Conservation (phyloP, 2,329 filamentous ascomycete genomes). For the Nigrospora oryzae region DNA sequence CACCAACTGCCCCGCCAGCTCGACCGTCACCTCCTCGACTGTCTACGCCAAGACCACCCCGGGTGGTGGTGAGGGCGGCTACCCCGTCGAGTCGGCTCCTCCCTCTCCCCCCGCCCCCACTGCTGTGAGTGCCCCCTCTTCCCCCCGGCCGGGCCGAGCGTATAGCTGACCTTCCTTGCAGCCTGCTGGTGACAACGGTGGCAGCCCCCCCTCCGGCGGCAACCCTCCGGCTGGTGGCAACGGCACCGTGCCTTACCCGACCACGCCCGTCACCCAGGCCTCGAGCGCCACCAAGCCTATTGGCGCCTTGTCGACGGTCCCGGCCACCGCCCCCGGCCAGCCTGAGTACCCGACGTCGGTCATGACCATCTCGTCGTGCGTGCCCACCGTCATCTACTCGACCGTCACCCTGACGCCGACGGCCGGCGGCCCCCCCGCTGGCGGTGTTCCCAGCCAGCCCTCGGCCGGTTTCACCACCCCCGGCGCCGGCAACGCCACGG, state of each 20-base stretch:
- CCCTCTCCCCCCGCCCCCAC: background rate
- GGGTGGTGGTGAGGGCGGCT: slow-evolving; percentile 2
- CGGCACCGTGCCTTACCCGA: slow-evolving; percentile 7
- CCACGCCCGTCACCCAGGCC: background rate
- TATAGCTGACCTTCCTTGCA: no score
- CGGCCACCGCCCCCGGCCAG: slow-evolving; percentile 4
- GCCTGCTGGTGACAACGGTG: background rate
- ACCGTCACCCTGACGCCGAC: slow-evolving; percentile 48
- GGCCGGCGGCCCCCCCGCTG: slow-evolving; percentile 33
- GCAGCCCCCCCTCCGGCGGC: slow-evolving; percentile 14
- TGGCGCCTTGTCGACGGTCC: background rate
- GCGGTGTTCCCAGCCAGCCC: slow-evolving; percentile 13
- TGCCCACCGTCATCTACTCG: slow-evolving; percentile 14
- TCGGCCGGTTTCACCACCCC: slow-evolving; percentile 14
- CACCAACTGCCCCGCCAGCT: slow-evolving; percentile 49
- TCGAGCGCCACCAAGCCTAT: background rate
- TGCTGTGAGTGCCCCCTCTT: background rate
- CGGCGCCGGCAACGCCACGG: slow-evolving; percentile 14
- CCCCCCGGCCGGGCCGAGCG: background rate
- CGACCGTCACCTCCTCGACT: slow-evolving; percentile 30
- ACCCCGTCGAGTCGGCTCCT: slow-evolving; percentile 3
- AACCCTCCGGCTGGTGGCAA: slow-evolving; percentile 7
- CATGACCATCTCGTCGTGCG: slow-evolving; percentile 13
- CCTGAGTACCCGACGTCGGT: slow-evolving; percentile 3
- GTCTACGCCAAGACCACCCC: slow-evolving; percentile 26